phyloP scores from a whole-genome alignment of 805 yeast genomes.

The Yamadazyma sp. region DNA sequence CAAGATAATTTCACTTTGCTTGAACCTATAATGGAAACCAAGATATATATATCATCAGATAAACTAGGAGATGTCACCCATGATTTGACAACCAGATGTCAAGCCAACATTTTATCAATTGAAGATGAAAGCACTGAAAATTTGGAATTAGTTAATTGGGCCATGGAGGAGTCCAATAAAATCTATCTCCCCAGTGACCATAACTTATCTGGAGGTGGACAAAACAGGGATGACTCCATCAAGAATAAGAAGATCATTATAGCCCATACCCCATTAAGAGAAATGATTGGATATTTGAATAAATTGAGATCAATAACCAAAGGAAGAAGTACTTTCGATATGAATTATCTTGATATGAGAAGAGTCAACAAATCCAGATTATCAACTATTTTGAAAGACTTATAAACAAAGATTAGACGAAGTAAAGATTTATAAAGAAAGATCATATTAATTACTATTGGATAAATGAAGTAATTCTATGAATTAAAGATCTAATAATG shows the following conservation, averaged over 20 bases:
- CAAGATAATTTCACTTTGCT: slow-evolving; percentile 49
- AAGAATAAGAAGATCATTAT: slow-evolving; percentile 52
- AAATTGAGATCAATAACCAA: slow-evolving; percentile 79
- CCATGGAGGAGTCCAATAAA: slow-evolving; percentile 52
- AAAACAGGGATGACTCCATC: slow-evolving; percentile 13
- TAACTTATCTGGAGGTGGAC: background rate
- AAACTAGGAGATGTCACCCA: slow-evolving; percentile 81
- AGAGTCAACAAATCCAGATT: slow-evolving; percentile 41
- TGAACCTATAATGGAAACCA: slow-evolving; percentile 86
- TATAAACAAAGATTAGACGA: too few species aligned
- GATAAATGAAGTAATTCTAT: too few species aligned
- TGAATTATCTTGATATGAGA: slow-evolving; percentile 75
- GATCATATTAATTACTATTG: too few species aligned
- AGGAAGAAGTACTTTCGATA: slow-evolving; percentile 81
- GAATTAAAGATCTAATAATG: too few species aligned
- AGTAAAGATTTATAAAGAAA: too few species aligned
- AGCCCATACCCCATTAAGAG: slow-evolving; percentile 84
- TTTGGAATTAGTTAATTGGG: slow-evolving; percentile 42
- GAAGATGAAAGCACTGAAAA: slow-evolving; percentile 53
- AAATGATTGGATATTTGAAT: slow-evolving; percentile 86
- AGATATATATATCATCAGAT: slow-evolving; percentile 62
- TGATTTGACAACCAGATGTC: slow-evolving; percentile 75
- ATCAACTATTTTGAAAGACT: slow-evolving; percentile 6
- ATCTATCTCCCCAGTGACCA: slow-evolving; percentile 56
- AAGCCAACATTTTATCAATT: slow-evolving; percentile 69